Base-by-base conservation (phyloP, 1,284 basidiomycete species). In the Puccinia horiana region DNA sequence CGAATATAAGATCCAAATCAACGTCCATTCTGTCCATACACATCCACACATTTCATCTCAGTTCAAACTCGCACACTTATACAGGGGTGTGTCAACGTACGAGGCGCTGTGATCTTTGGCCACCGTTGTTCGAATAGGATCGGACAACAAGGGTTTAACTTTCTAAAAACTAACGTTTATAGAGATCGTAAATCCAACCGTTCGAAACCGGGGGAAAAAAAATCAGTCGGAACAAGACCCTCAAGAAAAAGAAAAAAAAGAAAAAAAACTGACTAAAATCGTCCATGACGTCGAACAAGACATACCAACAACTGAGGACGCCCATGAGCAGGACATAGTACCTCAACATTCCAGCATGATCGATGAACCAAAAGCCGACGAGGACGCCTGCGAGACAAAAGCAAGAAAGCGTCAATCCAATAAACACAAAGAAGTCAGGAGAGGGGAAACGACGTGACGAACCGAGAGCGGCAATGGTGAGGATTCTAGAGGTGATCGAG, bases 241-340 rank as follows among this genome's bases (percentile, higher is more conserved):
- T 32, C 20, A 23, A 63, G 35, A 37, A 67, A 67, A 42, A 16
- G 32, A 18, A 18, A 29, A 61, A 29, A 29, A 58, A 8, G 26
- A 23, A 76, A 2, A 32, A 18, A 18, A 42, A 75, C 76, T 37
- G 23, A 80, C 77, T 29, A 29, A 80, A 80, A 58, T 80, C 77
- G 32, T 80, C 77, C 77, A 80, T 80, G 37, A 80, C 77, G 54
- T 80, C 77, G 35, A 56, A 80, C 18, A 80, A 49, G 47, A 80
- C 52, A 72, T 80, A 80, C 77, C 77, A 80, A 69, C 52, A 70
- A 42, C 67, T 80, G 49, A 80, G 47, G 18, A 80, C 77, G 44
- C 77, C 77, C 47, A 80, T 40, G 26, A 80, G 54, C 18, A 80
- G 40, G 6, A 80, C 77, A 58, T 67, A 80, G 44, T 80, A 80